Evolutionary conservation across 345 rosid species (phyloP).

Genomic region (Diplotaxis tenuifolia): DNA sequence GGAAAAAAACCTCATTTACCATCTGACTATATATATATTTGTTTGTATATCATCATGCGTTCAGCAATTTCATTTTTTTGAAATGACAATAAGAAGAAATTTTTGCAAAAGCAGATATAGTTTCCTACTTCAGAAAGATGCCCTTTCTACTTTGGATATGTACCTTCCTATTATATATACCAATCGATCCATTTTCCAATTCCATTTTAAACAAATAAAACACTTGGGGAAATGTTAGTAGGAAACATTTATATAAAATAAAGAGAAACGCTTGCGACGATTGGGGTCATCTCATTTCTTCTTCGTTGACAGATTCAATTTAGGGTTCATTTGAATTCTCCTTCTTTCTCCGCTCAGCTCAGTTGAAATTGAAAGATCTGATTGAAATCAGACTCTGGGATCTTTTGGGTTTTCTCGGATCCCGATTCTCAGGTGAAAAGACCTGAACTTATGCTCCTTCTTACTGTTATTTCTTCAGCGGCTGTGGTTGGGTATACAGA

Average conservation of each 20-base stretch:
- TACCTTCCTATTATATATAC: not conserved
- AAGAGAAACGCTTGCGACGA: too few relatives aligned
- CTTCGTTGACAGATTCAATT: constrained; percentile 28
- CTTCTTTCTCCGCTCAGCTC: not conserved
- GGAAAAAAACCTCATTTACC: too few relatives aligned
- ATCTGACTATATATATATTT: too few relatives aligned
- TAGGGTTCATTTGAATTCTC: constrained; percentile 24
- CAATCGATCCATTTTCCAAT: not conserved
- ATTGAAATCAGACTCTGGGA: not conserved
- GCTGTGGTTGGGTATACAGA: constrained; percentile 1
- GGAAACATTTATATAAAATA: too few relatives aligned
- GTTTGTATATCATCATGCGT: not conserved
- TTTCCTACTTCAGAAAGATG: too few relatives aligned
- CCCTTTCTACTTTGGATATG: not conserved
- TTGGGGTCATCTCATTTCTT: constrained; percentile 8
- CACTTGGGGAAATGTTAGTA: not conserved
- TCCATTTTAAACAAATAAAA: not conserved
- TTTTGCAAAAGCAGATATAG: not conserved
- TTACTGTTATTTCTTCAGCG: not conserved
- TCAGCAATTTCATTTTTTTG: too few relatives aligned
- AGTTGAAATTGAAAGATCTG: constrained; percentile 8
- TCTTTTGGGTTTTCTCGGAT: not conserved
- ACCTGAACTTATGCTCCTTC: not conserved
- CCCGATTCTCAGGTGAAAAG: not conserved
- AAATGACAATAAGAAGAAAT: not conserved